Conservation (phyloP, 306 rosid genomes). For the Gillenia trifoliata region DNA sequence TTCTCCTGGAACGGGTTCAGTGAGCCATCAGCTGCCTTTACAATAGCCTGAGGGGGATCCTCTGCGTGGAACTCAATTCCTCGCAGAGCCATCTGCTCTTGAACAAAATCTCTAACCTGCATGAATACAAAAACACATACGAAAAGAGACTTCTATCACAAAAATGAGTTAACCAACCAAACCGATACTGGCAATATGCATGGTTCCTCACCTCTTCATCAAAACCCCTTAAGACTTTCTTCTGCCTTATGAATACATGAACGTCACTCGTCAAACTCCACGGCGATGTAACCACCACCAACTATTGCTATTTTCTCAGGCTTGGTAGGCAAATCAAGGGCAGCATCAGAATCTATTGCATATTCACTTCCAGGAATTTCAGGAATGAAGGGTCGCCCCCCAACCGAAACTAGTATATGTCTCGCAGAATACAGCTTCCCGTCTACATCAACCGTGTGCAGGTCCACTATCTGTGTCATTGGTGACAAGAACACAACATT, state of each 20-base stretch:
- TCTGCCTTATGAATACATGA: conserved; percentile 85
- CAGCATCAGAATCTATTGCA: conserved; percentile 93
- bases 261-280: conserved; percentile 78
- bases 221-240: conserved; percentile 87
- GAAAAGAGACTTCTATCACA: not conserved
- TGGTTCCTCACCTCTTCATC: conserved; percentile 80
- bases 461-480: conserved; percentile 59
- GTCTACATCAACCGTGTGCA: conserved; percentile 81
- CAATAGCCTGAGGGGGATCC: conserved; percentile 77
- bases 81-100: conserved; percentile 81
- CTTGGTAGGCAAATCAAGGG: conserved; percentile 87
- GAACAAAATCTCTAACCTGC: conserved; percentile 83
- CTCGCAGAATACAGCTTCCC: conserved; percentile 84
- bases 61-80: conserved; percentile 82
- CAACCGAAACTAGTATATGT: conserved; percentile 77
- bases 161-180: not conserved
- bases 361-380: conserved; percentile 83
- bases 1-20: conserved; percentile 50
- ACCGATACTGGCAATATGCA: conserved; percentile 2
- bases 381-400: conserved; percentile 93
- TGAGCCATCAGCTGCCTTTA: conserved; percentile 71
- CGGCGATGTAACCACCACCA: conserved; percentile 97
- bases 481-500: conserved; percentile 16
- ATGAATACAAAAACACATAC: conserved; percentile 22
- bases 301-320: conserved; percentile 91